A percentile compares a stretch with the other conserved stretches of the same genome.
Evolutionary conservation across 73 alveolate species (phyloP).

Genomic region (Breviolum minutum): DNA sequence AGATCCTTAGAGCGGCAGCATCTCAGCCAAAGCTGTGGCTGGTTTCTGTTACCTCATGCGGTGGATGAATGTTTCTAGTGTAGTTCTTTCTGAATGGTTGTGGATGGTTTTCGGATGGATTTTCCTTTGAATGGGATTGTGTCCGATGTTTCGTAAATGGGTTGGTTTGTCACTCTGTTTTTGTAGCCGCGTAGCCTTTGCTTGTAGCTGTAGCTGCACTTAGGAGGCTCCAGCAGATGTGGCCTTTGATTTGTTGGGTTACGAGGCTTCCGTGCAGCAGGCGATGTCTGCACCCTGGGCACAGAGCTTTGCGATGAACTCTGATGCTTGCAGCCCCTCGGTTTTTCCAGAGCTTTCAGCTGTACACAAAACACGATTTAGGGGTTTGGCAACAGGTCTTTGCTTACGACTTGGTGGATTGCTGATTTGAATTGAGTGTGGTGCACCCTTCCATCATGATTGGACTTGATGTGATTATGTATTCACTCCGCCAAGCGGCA

Average conservation of each 20-base stretch:
- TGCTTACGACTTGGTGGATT: background rate
- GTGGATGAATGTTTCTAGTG: too few species aligned
- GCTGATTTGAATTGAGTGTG: too few species aligned
- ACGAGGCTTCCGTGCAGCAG: slow-evolving; percentile 58
- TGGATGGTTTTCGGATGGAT: background rate
- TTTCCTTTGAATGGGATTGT: background rate
- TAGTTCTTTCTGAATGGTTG: too few species aligned
- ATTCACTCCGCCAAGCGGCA: too few species aligned
- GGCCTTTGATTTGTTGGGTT: slow-evolving; percentile 81
- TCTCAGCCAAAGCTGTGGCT: background rate
- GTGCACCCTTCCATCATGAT: too few species aligned
- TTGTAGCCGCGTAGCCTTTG: background rate
- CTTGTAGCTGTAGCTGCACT: background rate
- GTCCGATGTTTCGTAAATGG: background rate
- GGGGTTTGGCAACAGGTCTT: background rate
- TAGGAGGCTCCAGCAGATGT: slow-evolving; percentile 57
- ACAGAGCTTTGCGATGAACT: slow-evolving; percentile 21
- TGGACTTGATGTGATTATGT: too few species aligned
- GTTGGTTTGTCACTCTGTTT: background rate
- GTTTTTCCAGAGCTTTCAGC: background rate
- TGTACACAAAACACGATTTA: background rate
- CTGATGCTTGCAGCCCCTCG: background rate
- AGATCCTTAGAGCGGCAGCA: slow-evolving; percentile 39
- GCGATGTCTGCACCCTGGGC: slow-evolving; percentile 59
- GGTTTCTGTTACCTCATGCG: background rate